Conservation (phyloP, 306 rosid genomes). For the Medicago truncatula region DNA sequence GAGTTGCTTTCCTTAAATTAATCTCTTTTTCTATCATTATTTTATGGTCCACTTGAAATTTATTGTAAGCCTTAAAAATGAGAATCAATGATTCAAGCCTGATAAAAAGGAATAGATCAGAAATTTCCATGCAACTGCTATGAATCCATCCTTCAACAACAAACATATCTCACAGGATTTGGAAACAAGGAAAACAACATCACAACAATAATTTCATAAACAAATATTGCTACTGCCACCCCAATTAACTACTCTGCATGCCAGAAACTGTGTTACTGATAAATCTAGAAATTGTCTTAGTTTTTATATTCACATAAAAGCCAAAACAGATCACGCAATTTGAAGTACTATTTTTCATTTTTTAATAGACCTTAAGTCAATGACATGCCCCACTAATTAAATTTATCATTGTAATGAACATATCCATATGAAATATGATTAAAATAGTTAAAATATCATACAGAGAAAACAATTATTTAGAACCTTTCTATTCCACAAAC, state of each 20-base stretch:
- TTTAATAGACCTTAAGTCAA: slow-evolving; percentile 49
- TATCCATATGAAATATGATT: slow-evolving; percentile 38
- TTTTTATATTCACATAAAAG: slow-evolving; percentile 39
- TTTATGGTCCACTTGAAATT: slow-evolving; percentile 38
- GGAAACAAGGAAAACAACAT: slow-evolving; percentile 13
- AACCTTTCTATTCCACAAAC: slow-evolving; percentile 43
- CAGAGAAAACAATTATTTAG: slow-evolving; percentile 29
- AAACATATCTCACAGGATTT: slow-evolving; percentile 36
- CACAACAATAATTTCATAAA: slow-evolving; percentile 27
- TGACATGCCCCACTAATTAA: slow-evolving; percentile 50
- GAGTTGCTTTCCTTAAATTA: slow-evolving; percentile 21
- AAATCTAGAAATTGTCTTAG: slow-evolving; percentile 8
- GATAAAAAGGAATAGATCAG: slow-evolving; percentile 35
- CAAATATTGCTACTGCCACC: slow-evolving; percentile 34
- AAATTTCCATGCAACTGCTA: slow-evolving; percentile 43
- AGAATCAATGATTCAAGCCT: slow-evolving; percentile 31
- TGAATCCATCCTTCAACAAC: slow-evolving; percentile 30
- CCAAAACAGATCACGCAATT: slow-evolving; percentile 51
- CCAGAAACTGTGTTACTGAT: slow-evolving; percentile 17
- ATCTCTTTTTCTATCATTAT: slow-evolving; percentile 26
- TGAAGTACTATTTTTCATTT: slow-evolving; percentile 17
- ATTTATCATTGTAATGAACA: slow-evolving; percentile 38
- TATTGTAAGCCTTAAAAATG: slow-evolving; percentile 22
- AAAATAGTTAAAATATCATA: slow-evolving; percentile 38
- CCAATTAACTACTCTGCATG: slow-evolving; percentile 29